Evolutionary conservation across 345 rosid species (phyloP).

Genomic region (Alliaria petiolata): DNA sequence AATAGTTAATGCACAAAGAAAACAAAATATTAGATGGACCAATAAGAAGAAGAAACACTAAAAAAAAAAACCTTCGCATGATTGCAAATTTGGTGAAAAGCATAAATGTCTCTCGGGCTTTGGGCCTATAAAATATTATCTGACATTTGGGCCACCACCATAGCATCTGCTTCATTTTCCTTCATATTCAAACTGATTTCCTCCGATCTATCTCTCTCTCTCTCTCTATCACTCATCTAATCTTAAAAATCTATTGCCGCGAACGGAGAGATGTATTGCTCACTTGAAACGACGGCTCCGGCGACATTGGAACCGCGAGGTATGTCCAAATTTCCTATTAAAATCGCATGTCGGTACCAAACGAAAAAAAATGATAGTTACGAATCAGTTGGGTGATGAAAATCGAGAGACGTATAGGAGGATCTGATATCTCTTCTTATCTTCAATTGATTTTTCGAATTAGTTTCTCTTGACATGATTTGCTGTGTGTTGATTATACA

Average conservation of each 20-base stretch:
- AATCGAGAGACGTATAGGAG: background rate
- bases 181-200: background rate
- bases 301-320: constrained; percentile 18
- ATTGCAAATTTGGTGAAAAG: background rate
- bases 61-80: background rate
- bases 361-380: background rate
- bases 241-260: background rate
- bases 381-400: background rate
- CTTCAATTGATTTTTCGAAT: background rate
- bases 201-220: background rate
- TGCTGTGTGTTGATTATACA: background rate
- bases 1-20: background rate
- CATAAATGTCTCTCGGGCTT: background rate
- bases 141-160: background rate
- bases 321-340: background rate
- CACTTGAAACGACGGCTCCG: constrained; percentile 22
- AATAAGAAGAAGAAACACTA: background rate
- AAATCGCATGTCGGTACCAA: background rate
- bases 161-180: background rate
- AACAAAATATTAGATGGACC: background rate
- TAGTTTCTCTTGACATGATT: background rate
- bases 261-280: constrained; percentile 9
- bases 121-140: constrained; percentile 15
- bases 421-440: background rate
- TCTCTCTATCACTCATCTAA: background rate